Evolutionary conservation across 805 yeast species (phyloP).

Genomic region (Candida tallmaniae): DNA sequence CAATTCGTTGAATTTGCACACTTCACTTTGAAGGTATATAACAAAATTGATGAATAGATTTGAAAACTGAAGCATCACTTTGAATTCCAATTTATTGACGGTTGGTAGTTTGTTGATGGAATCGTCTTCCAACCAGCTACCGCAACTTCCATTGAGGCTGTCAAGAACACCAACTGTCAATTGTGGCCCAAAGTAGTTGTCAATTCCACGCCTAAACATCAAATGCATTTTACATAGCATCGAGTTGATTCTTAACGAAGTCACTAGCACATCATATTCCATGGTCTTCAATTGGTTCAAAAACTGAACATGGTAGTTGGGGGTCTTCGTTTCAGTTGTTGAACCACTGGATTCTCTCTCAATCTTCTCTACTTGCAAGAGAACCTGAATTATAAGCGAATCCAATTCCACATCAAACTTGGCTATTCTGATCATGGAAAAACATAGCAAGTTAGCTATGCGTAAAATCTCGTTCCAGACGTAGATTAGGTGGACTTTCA

Average conservation of each 20-base stretch:
- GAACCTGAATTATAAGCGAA: background rate
- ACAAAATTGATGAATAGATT: slow-evolving; percentile 24
- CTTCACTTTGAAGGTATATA: slow-evolving; percentile 34
- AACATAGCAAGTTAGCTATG: slow-evolving; percentile 17
- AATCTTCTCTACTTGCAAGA: background rate
- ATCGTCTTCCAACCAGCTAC: slow-evolving; percentile 20
- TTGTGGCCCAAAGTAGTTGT: slow-evolving; percentile 15
- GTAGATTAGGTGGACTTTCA: slow-evolving; percentile 26
- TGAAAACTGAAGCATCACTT: slow-evolving; percentile 23
- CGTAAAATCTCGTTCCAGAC: slow-evolving; percentile 36
- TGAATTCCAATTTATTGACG: slow-evolving; percentile 16
- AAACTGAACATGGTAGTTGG: slow-evolving; percentile 21
- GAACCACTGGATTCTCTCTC: background rate
- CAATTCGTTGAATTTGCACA: slow-evolving; percentile 10
- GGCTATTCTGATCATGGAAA: slow-evolving; percentile 1
- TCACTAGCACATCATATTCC: slow-evolving; percentile 15
- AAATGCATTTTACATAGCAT: slow-evolving; percentile 24
- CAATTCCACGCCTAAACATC: slow-evolving; percentile 19
- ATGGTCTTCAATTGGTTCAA: slow-evolving; percentile 12
- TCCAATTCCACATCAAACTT: background rate
- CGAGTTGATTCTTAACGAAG: slow-evolving; percentile 21
- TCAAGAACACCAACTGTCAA: slow-evolving; percentile 19
- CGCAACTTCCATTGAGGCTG: slow-evolving; percentile 19
- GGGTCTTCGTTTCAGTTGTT: slow-evolving; percentile 5
- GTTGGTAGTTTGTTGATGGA: slow-evolving; percentile 13